Evolutionary conservation across 1,284 basidiomycete genomes (phyloP), one percentile per base, ranked within the genome.

Genomic region (Sanghuangporus baumii): DNA sequence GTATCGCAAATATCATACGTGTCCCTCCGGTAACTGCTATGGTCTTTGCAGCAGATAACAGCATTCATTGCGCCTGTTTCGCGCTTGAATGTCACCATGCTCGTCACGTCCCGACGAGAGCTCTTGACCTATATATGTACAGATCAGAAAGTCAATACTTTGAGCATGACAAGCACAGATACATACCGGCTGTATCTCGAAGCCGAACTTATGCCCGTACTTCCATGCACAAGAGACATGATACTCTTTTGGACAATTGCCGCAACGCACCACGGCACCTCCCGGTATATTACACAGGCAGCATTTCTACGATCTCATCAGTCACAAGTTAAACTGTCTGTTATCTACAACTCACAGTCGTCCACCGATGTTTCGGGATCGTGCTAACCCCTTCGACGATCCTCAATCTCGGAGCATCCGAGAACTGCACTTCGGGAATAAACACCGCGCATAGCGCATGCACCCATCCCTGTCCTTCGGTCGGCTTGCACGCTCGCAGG

Each of bases 221-320:
- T 81, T 83, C 90, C 91, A 97, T 11, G 94, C 96, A 72, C 96
- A 99, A 0, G 92, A 89, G 9, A 89, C 82, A 74, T 99, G 96
- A 72, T 89, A 95, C 62, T 89, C 85, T 58, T 82, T 83, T 6
- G 78, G 76, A 72, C 96, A 98, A 67, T 94, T 93, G 46, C 77
- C 83, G 75, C 96, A 99, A 51, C 84, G 83, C 20, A 96, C 81
- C 57, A 91, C 91, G 0, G 92, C 92, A 12, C 96, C 96, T 50
- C 87, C 86, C 6, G 74, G 72, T 36, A 80, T 75, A 60, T 84
- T 78, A 67, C 88, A 88, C 68, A 97, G 81, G 55, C 79, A 81
- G 70, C 82, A 87, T 71, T 74, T 80, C 86, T 89, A 67, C 23
- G 36, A 61, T 46, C 59, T 6, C 20, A 55, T 62, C 23, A 52